phyloP scores from a whole-genome alignment of 2,329 filamentous ascomycete species.

The Diaporthe sp. region DNA sequence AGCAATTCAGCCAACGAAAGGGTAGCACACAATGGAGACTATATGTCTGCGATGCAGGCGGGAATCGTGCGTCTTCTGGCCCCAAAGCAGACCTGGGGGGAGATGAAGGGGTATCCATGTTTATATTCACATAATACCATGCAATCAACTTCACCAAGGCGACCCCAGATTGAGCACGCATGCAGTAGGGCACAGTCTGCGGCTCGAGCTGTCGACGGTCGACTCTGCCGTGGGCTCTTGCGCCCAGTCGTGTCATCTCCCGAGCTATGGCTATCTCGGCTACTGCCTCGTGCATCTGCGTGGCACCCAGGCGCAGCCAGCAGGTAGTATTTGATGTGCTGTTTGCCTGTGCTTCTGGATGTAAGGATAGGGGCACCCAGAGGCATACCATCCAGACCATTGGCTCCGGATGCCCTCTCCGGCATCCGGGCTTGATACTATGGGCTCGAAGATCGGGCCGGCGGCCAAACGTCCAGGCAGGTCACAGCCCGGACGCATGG shows the following conservation, averaged over 20 bases:
- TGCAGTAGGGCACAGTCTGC: conserved; percentile 22
- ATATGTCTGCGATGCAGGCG: conserved; percentile 15
- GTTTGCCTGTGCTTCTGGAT: conserved; percentile 31
- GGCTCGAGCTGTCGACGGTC: conserved; percentile 4
- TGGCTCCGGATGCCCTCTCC: conserved; percentile 14
- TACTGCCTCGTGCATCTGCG: conserved; percentile 20
- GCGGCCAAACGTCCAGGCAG: conserved; percentile 11
- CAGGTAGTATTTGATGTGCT: conserved; percentile 25
- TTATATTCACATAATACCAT: conserved; percentile 38
- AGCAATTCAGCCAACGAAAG: conserved; percentile 4
- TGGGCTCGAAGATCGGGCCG: conserved; percentile 25
- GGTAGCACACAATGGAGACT: conserved; percentile 31
- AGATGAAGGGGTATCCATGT: conserved; percentile 37
- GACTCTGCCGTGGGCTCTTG: conserved; percentile 3
- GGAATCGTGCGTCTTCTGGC: conserved; percentile 13
- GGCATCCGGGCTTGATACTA: conserved; percentile 26
- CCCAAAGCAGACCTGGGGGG: not conserved
- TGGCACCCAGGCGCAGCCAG: conserved; percentile 3
- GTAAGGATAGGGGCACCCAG: conserved; percentile 6
- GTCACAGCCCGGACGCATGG: not conserved
- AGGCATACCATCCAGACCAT: conserved; percentile 13
- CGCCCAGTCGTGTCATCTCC: conserved; percentile 12
- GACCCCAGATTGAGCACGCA: conserved; percentile 20
- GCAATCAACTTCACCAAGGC: conserved; percentile 1
- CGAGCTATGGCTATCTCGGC: conserved; percentile 16